Evolutionary conservation across 768 basidiomycete species (phyloP).

Genomic region (Zangia roseola): DNA sequence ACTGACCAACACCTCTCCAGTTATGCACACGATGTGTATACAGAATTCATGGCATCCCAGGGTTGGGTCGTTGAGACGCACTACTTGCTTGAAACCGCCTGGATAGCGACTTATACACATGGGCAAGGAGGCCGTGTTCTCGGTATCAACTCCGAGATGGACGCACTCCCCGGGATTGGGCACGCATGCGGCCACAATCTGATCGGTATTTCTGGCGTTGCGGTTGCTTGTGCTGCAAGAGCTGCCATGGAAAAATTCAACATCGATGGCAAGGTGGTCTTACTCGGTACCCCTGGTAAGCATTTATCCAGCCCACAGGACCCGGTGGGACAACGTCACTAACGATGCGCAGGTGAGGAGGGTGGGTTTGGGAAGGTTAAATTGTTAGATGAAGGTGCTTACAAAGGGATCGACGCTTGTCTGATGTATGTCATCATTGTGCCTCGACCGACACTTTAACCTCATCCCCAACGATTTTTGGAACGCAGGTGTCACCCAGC

Average conservation of each 20-base stretch:
- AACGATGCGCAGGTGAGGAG: slow-evolving; percentile 60
- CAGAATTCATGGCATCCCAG: slow-evolving; percentile 61
- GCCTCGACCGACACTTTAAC: neutral
- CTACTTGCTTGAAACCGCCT: slow-evolving; percentile 69
- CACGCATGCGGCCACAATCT: slow-evolving; percentile 85
- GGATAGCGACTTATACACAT: slow-evolving; percentile 68
- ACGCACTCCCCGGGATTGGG: slow-evolving; percentile 57
- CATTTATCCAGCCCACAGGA: neutral
- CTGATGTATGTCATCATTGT: slow-evolving; percentile 51
- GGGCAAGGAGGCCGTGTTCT: slow-evolving; percentile 68
- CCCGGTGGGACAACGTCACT: neutral
- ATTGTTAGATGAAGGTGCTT: slow-evolving; percentile 69
- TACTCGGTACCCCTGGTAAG: slow-evolving; percentile 78
- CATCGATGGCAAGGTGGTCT: slow-evolving; percentile 64
- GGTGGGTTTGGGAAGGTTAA: slow-evolving; percentile 70
- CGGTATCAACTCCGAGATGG: slow-evolving; percentile 83
- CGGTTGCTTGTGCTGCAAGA: slow-evolving; percentile 67
- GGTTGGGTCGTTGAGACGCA: slow-evolving; percentile 66
- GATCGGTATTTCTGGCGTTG: slow-evolving; percentile 75
- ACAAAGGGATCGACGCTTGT: slow-evolving; percentile 74
- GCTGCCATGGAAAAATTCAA: slow-evolving; percentile 58
- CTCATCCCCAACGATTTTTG: neutral
- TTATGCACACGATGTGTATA: slow-evolving; percentile 69
- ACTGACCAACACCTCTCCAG: slow-evolving; percentile 33
- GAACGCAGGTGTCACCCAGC: slow-evolving; percentile 73